Evolutionary conservation across 139 green algal species (phyloP), one percentile per base, ranked within the genome.

Genomic region (Ulvella scutata): DNA sequence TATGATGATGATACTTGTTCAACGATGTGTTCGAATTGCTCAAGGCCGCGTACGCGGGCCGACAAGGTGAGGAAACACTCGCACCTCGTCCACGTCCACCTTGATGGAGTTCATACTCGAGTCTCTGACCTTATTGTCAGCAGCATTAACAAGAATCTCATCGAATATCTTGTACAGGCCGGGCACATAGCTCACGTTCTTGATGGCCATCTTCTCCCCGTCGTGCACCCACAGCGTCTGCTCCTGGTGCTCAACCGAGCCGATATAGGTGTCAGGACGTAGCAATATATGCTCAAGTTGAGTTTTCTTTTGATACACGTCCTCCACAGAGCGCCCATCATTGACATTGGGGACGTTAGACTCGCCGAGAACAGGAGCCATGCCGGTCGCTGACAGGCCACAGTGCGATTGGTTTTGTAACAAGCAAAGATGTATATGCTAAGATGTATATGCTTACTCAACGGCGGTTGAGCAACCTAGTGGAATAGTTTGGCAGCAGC

Each of bases 101-200:
- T 82, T 80, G 37, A 99, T 39, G 3, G 81, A 90, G 85, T 97
- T 89, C 95, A 99, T 99, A 31, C 75, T 86, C 4, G 86, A 20
- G 79, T 99, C 94, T 0, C 95, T 80, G 2, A 97, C 92, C 78
- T 98, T 99, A 88, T 99, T 97, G 87, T 99, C 95, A 1, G 92
- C 91, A 2, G 95, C 95, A 78, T 99, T 99, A 29, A 99, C 95
- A 35, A 99, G 78, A 72, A 99, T 98, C 84, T 99, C 95, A 76
- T 99, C 95, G 80, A 99, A 99, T 73, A 99, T 99, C 79, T 99
- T 99, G 89, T 97, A 99, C n/a, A 99, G 83, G 7, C 93, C 95
- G 20, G 95, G 95, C 2, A 91, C 91, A 37, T 87, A 96, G 4
- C 75, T 83, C 38, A 98, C 76, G n/a, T 81, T 73, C 23, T 80